Percentiles rank a stretch among this genome's conserved stretches.
phyloP scores from a whole-genome alignment of 106 monocot genomes.

The Dendrobium chrysotoxum region DNA sequence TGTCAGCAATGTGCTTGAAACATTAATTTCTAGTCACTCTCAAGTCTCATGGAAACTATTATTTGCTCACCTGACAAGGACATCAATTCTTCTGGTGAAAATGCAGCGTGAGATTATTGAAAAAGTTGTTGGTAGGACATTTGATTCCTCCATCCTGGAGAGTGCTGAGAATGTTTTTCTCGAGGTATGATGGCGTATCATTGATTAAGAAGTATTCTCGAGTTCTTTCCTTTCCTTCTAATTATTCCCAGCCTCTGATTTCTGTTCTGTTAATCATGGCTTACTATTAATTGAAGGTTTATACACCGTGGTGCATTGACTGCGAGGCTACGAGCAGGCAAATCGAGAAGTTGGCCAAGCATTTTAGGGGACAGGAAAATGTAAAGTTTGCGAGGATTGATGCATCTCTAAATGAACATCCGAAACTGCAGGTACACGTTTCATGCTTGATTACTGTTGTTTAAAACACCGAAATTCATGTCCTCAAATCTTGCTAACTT shows the following conservation, averaged over 20 bases:
- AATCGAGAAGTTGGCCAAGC: constrained; percentile 71
- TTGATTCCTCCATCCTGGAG: constrained; percentile 62
- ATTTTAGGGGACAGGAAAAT: constrained; percentile 46
- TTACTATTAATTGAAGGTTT: constrained; percentile 35
- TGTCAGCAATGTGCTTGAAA: background rate
- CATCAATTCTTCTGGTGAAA: constrained; percentile 5
- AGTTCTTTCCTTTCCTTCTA: background rate
- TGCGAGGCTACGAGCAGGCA: constrained; percentile 71
- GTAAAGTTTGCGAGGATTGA: constrained; percentile 82
- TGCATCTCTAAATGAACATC: constrained; percentile 90
- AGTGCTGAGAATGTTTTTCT: constrained; percentile 74
- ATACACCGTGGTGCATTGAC: constrained; percentile 87
- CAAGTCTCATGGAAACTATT: background rate
- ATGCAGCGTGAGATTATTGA: constrained; percentile 56
- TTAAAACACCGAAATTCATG: background rate
- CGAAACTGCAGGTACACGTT: constrained; percentile 66
- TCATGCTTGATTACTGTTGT: background rate
- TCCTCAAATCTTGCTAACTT: background rate
- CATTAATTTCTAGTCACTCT: background rate
- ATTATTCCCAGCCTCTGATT: background rate
- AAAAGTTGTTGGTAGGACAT: constrained; percentile 86
- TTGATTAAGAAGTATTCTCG: background rate
- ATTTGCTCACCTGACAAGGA: background rate
- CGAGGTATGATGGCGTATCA: constrained; percentile 45
- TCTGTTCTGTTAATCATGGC: background rate